Evolutionary conservation across 2,329 filamentous ascomycete species (phyloP), one percentile per base, ranked within the genome.

Genomic region (Achaetomium macrosporum): DNA sequence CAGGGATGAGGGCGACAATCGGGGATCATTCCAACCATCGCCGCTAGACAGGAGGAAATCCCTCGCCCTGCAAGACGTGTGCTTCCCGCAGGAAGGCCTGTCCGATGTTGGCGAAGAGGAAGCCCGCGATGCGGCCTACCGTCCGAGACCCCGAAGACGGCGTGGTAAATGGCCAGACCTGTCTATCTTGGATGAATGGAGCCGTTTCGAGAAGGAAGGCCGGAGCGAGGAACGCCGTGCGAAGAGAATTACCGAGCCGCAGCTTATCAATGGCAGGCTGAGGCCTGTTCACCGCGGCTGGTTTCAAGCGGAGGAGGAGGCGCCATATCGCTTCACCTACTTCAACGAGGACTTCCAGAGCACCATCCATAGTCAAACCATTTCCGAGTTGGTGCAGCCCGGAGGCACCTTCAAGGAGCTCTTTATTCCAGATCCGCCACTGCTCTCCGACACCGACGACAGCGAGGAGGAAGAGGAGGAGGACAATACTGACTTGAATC

Each of bases 281-380:
- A 84, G 93, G 5, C 90, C 91, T 12, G 83, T 88, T 37, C 84
- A 87, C 58, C 81, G 80, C 61, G 81, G 81, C 13, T 99, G 92
- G 92, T 92, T 90, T 67, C 82, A 87, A 37, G 84, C 88, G 49
- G 88, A 93, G 58, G 91, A 96, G 56, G 92, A 96, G 59, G 83
- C 86, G 0, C 93, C 93, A 0, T 97, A 95, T 68, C 82, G 93
- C 25, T 99, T 96, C 68, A 97, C 93, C 0, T 99, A 99, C 69
- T 99, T 99, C 77, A 97, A 97, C 68, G 93, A 97, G 66, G 90
- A 96, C 58, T 90, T 97, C 51, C 87, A 90, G 63, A 95, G 88
- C 68, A 99, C 93, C 0, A 95, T 99, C 57, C 93, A 99, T 69
- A 93, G 90, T 55, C 89, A 95, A 69, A 93, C 87, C 0, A 96